phyloP scores from a whole-genome alignment of 176 grass and related monocot species.

The Oryza meridionalis region DNA sequence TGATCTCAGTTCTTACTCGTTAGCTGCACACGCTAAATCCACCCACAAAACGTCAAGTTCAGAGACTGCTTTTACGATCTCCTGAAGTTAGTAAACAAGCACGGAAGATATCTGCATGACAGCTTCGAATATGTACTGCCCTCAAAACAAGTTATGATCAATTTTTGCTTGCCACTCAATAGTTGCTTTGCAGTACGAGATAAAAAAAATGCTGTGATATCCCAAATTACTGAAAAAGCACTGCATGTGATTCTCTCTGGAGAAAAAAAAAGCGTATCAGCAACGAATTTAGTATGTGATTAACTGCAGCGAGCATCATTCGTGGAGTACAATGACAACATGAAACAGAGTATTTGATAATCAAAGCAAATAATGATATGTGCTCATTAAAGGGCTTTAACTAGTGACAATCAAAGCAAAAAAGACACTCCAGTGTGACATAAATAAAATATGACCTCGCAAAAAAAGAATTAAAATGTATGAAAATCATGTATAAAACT shows the following conservation, averaged over 20 bases:
- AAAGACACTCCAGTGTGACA: neutral
- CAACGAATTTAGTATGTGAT: neutral
- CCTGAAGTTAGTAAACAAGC: neutral
- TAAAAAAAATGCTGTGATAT: neutral
- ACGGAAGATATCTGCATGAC: neutral
- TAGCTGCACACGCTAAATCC: slow-evolving; percentile 10
- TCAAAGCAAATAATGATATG: neutral
- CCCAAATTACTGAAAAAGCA: neutral
- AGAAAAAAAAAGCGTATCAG: neutral
- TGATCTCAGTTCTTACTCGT: neutral
- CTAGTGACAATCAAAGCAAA: neutral
- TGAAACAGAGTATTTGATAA: neutral
- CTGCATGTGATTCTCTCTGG: neutral
- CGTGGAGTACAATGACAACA: neutral
- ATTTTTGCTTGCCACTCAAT: neutral
- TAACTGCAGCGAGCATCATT: neutral
- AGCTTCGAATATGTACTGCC: neutral
- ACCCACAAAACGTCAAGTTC: slow-evolving; percentile 21
- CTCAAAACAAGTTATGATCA: neutral
- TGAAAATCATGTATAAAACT: neutral
- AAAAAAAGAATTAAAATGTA: neutral
- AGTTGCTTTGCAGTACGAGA: neutral
- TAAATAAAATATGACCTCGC: no score
- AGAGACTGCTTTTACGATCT: neutral
- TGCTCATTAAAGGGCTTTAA: neutral